Percentiles rank a stretch among this genome's conserved stretches.
Evolutionary conservation across 805 yeast species (phyloP).

Genomic region (Starmerella etchellsii): DNA sequence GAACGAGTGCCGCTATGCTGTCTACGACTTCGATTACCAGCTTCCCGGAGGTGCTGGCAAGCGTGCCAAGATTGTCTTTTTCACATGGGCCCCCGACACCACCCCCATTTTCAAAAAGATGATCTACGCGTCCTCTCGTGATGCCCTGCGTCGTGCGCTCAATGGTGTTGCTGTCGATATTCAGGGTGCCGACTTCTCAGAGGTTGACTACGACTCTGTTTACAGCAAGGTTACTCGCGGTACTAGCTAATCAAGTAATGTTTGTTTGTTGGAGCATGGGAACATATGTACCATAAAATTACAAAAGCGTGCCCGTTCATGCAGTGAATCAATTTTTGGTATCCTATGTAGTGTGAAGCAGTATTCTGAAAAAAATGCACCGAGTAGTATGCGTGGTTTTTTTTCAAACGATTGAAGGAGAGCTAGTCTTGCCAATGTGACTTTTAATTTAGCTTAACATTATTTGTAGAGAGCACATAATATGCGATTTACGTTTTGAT

Average conservation of each 20-base stretch:
- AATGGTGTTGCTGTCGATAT: conserved; percentile 89
- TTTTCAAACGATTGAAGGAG: no score
- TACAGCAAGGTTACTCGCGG: conserved; percentile 80
- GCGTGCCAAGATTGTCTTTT: conserved; percentile 60
- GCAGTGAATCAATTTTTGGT: background rate
- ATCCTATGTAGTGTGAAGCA: background rate
- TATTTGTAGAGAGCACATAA: no score
- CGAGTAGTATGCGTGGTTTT: no score
- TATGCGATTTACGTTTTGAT: no score
- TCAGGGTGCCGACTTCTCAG: conserved; percentile 97
- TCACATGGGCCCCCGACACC: conserved; percentile 96
- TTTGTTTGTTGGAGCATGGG: background rate
- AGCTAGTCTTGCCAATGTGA: background rate
- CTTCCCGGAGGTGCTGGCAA: conserved; percentile 84
- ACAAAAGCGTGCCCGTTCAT: background rate
- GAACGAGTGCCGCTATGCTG: conserved; percentile 90
- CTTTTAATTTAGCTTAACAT: no score
- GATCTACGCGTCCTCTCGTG: conserved; percentile 98
- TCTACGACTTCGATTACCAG: conserved; percentile 94
- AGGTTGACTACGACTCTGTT: conserved; percentile 88
- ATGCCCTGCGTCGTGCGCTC: conserved; percentile 92
- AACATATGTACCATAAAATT: background rate
- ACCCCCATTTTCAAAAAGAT: conserved; percentile 88
- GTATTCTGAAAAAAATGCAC: background rate
- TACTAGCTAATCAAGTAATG: conserved; percentile 31